A percentile compares a stretch with the other conserved stretches of the same genome.
Evolutionary conservation across 2,329 filamentous ascomycete species (phyloP).

Genomic region (Onygenales sp.): DNA sequence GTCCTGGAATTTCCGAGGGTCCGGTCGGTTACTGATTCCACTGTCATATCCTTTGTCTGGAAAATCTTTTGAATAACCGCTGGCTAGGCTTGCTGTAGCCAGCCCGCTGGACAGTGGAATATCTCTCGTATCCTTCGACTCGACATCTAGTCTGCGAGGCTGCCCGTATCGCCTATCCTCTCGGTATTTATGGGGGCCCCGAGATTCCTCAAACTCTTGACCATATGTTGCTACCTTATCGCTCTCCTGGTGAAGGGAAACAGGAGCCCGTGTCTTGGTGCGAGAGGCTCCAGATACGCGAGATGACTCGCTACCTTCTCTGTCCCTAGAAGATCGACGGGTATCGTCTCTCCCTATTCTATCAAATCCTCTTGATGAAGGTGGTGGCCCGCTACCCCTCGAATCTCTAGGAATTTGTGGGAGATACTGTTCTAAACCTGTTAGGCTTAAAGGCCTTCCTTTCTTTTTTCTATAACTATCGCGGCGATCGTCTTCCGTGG

Average conservation of each 20-base stretch:
- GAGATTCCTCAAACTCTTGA: constrained; percentile 36
- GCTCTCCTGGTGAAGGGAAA: constrained; percentile 39
- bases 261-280: constrained; percentile 30
- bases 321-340: constrained; percentile 10
- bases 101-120: constrained; percentile 17
- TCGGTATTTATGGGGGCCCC: constrained; percentile 24
- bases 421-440: constrained; percentile 25
- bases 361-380: constrained; percentile 28
- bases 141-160: not conserved
- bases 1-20: constrained; percentile 17
- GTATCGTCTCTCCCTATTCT: constrained; percentile 14
- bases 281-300: constrained; percentile 28
- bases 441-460: constrained; percentile 31
- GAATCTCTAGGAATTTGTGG: constrained; percentile 13
- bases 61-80: constrained; percentile 25
- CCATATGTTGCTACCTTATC: constrained; percentile 35
- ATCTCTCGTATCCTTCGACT: not conserved
- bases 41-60: constrained; percentile 17
- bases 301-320: constrained; percentile 20
- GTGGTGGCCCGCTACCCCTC: constrained; percentile 24
- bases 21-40: constrained; percentile 4
- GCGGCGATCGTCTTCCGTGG: constrained; percentile 18
- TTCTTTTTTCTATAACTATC: constrained; percentile 22
- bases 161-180: not conserved
- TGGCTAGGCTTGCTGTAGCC: constrained; percentile 27